Evolutionary conservation across 2,329 filamentous ascomycete genomes (phyloP).

Genomic region (Pyrenophora teres): DNA sequence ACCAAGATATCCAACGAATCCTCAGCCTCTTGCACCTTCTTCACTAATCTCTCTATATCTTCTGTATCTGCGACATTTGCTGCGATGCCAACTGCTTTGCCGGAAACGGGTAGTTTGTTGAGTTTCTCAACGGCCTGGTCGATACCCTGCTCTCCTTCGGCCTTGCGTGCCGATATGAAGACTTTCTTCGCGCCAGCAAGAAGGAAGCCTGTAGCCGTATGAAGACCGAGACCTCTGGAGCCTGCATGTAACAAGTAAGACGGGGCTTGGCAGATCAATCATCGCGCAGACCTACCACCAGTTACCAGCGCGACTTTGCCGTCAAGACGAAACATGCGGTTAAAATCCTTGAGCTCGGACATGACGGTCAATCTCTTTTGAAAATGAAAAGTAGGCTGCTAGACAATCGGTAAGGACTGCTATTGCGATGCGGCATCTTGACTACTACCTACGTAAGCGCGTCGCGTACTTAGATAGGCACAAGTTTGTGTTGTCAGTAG

Average conservation of each 20-base stretch:
- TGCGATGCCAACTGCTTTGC: slow-evolving; percentile 42
- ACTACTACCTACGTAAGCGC: not conserved
- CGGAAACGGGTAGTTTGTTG: slow-evolving; percentile 44
- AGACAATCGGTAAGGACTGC: not conserved
- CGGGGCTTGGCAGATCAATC: too few relatives aligned
- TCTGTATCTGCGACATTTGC: slow-evolving; percentile 47
- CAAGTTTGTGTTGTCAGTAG: slow-evolving; percentile 6
- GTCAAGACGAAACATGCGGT: slow-evolving; percentile 44
- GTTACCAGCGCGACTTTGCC: slow-evolving; percentile 47
- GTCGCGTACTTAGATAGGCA: slow-evolving; percentile 10
- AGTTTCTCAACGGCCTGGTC: slow-evolving; percentile 47
- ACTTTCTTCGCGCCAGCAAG: slow-evolving; percentile 49
- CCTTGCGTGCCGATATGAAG: slow-evolving; percentile 47
- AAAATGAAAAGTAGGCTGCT: not conserved
- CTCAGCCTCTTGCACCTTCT: slow-evolving; percentile 38
- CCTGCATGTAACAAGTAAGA: slow-evolving; percentile 27
- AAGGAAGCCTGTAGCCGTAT: slow-evolving; percentile 48
- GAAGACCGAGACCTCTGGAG: slow-evolving; percentile 47
- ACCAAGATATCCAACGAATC: slow-evolving; percentile 46
- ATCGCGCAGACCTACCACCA: slow-evolving; percentile 28
- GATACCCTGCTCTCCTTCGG: slow-evolving; percentile 45
- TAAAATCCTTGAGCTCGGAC: slow-evolving; percentile 42
- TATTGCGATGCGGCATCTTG: slow-evolving; percentile 18
- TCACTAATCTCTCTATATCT: slow-evolving; percentile 43
- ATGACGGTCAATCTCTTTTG: slow-evolving; percentile 21